These are phyloP conservation scores for Cryptosporidium ubiquitum DNA, from an alignment of 169 alveolate genomes.

Conservation along the genomic window DNA sequence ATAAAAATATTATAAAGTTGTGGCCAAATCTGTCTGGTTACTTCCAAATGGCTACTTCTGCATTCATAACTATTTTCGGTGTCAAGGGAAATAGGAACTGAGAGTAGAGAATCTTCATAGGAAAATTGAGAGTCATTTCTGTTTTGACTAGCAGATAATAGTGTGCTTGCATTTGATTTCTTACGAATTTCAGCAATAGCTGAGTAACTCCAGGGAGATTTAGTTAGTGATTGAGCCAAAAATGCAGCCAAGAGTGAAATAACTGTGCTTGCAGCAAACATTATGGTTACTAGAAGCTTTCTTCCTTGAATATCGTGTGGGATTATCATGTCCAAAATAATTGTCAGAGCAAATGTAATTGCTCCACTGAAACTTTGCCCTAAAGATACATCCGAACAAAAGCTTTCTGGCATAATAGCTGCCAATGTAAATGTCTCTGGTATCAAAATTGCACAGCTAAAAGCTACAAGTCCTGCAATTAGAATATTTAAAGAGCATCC, in stretches of 20 bases:
- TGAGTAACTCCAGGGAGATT: conserved; percentile 65
- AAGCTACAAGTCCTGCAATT: conserved; percentile 61
- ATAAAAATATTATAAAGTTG: conserved; percentile 71
- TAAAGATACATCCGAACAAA: conserved; percentile 64
- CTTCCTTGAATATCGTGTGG: conserved; percentile 61
- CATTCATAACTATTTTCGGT: conserved; percentile 36
- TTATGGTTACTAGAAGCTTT: conserved; percentile 9
- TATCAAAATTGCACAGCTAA: conserved; percentile 65
- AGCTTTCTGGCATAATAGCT: conserved; percentile 71
- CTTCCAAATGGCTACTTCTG: conserved; percentile 36
- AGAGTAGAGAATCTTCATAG: conserved; percentile 40
- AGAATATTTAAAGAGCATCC: conserved; percentile 32
- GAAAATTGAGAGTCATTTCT: conserved; percentile 35
- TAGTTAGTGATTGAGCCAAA: conserved; percentile 61
- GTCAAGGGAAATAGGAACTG: conserved; percentile 55
- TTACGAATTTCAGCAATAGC: conserved; percentile 67
- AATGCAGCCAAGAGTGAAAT: conserved; percentile 59
- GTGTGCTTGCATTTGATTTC: conserved; percentile 5
- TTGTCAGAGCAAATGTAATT: conserved; percentile 18
- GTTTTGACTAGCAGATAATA: not conserved
- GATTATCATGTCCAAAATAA: conserved; percentile 14
- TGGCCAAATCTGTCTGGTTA: conserved; percentile 70
- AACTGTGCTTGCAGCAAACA: conserved; percentile 40
- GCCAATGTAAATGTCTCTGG: conserved; percentile 71
- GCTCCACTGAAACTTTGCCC: conserved; percentile 71